Base-by-base conservation (phyloP, 208 protist species). In the Vickermania spadyakhi region DNA sequence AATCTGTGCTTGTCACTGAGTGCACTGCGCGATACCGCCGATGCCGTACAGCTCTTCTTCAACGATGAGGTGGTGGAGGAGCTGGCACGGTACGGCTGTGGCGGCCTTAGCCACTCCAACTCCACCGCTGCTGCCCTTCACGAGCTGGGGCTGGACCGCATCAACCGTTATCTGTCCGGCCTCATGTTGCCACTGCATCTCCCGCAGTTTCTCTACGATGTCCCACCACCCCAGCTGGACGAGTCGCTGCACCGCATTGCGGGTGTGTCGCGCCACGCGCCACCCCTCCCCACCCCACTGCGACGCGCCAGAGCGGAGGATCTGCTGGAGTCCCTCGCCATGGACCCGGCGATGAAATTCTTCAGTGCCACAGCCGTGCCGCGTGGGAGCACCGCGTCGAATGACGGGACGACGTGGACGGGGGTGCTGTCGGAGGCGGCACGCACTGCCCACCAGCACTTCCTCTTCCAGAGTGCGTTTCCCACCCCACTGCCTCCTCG, bases 311-410 rank as follows among this genome's bases (percentile, higher is more conserved):
- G 56, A 3, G 25, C 66, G 14, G 58, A 65, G 11, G 84, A 91
- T 60, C 22, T 86, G 14, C 29, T 88, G 4, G 84, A 91, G 62
- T 58, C 76, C 1, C 52, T 91, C 22, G 52, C 72, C 1, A 59
- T 89, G 31, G 84, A 91, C 61, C 84, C 84, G 0, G 68, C 64
- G 25, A 73, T 71, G 59, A 86, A 86, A 54, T 91, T 91, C 31
- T 91, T 91, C 64, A 78, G 72, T n/a, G 77, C 72, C 41, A 28
- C 60, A 11, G 7, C 64, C 0, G 42, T 76, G 0, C 77, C 84
- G 2, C 7, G 11, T 1, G 1, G 50, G 11, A 28, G 52, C 11
- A 7, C 21, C 2, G 28, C 29, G n/a, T 18, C 31, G 51, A 49
- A 18, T 49, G 51, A 23, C 51, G 26, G 51, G 7, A 27, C 21